These are phyloP conservation scores for Oryza rufipogon DNA, from an alignment of 176 grass and related monocot species.

Conservation along the genomic window DNA sequence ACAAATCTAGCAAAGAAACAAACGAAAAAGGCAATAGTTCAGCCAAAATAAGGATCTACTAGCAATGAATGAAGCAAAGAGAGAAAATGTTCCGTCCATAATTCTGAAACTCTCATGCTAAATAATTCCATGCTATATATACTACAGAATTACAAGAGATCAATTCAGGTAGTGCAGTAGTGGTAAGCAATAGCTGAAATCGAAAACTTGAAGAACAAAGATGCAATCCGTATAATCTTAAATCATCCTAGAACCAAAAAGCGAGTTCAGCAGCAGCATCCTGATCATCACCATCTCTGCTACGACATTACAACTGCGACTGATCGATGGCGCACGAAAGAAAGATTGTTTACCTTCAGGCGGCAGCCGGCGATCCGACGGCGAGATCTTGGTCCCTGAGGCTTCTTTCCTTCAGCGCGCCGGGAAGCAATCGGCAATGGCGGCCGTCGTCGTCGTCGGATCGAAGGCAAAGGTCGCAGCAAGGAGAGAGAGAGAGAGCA, in stretches of 20 bases:
- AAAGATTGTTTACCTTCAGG: conserved; percentile 34
- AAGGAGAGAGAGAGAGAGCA: not conserved
- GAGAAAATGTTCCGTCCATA: not conserved
- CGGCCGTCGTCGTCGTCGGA: not conserved
- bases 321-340: not conserved
- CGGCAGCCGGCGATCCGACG: not conserved
- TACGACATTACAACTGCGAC: not conserved
- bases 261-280: not conserved
- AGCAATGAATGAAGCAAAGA: not conserved
- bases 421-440: not conserved
- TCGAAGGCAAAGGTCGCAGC: not conserved
- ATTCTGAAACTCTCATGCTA: not conserved
- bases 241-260: too few species aligned
- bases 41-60: not conserved
- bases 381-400: conserved; percentile 14
- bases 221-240: not conserved
- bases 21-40: not conserved
- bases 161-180: not conserved
- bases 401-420: not conserved
- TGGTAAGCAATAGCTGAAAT: not conserved
- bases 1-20: conserved; percentile 27
- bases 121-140: not conserved
- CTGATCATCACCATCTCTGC: not conserved
- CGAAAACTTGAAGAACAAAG: not conserved
- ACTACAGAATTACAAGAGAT: not conserved